A percentile compares a stretch with the other conserved stretches of the same genome.
Conservation (phyloP, 805 yeast species). For the Blastobotrys americana region DNA sequence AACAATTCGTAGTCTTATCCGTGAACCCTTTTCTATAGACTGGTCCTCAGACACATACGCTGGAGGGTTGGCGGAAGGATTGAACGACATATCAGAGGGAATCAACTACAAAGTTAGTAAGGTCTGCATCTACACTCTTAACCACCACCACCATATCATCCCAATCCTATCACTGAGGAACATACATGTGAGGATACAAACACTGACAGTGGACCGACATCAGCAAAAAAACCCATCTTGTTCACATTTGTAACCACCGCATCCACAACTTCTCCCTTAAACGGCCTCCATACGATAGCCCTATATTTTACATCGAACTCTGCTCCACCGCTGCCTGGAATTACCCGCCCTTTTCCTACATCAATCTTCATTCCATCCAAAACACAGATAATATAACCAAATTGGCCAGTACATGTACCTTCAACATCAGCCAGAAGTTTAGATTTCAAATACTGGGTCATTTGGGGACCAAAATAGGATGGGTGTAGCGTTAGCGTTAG, state of each 20-base stretch:
- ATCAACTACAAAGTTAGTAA: conserved; percentile 40
- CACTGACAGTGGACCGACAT: conserved; percentile 93
- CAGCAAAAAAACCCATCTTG: conserved; percentile 96
- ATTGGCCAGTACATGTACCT: conserved; percentile 98
- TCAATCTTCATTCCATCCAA: conserved; percentile 91
- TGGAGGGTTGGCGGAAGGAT: conserved; percentile 97
- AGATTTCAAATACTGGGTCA: conserved; percentile 87
- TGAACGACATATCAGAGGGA: conserved; percentile 88
- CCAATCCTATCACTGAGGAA: background rate
- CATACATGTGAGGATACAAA: conserved; percentile 79
- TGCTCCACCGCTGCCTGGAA: conserved; percentile 90
- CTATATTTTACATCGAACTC: conserved; percentile 93
- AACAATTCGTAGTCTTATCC: conserved; percentile 89
- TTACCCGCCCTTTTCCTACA: conserved; percentile 86
- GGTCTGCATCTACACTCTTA: background rate
- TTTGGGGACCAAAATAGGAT: conserved; percentile 94
- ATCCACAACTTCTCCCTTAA: conserved; percentile 97
- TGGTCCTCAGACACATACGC: conserved; percentile 94
- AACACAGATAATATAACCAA: conserved; percentile 95
- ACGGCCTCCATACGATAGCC: conserved; percentile 97
- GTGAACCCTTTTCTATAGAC: conserved; percentile 86
- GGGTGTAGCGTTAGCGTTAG: conserved; percentile 92
- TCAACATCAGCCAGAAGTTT: conserved; percentile 92
- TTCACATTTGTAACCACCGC: conserved; percentile 89
- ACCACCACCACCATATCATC: background rate